Evolutionary conservation across 75 land plant species (phyloP).

Genomic region (Sequoia sempervirens): DNA sequence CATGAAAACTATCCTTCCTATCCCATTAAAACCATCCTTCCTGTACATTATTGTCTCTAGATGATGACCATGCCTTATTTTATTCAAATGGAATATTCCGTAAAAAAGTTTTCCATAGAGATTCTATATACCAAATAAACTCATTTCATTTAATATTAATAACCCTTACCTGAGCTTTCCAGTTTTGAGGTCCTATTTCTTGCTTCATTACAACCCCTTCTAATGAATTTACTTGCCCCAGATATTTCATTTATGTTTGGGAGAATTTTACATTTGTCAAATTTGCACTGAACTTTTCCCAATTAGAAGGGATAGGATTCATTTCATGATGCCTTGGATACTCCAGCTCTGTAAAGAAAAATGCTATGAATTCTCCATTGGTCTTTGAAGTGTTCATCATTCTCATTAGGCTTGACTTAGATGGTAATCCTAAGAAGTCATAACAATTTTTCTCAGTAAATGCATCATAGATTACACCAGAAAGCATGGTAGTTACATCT

Average conservation of each 20-base stretch:
- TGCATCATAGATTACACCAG: neutral
- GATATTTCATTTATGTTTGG: neutral
- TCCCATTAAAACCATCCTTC: neutral
- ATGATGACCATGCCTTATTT: neutral
- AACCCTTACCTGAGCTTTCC: neutral
- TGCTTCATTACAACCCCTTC: neutral
- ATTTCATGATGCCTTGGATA: neutral
- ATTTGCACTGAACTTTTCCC: neutral
- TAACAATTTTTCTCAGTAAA: neutral
- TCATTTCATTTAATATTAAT: too few species aligned
- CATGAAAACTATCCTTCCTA: neutral
- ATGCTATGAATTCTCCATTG: neutral
- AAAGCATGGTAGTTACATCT: neutral
- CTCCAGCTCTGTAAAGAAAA: neutral
- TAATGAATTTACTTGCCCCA: neutral
- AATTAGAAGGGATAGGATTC: neutral
- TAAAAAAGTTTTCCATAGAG: neutral
- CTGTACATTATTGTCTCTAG: neutral
- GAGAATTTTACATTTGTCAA: neutral
- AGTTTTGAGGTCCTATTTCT: neutral
- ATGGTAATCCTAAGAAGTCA: neutral
- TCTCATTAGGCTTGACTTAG: neutral
- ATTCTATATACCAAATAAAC: too few species aligned
- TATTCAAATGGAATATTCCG: neutral
- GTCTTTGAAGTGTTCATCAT: neutral